Percentiles rank a stretch among this genome's conserved stretches.
These are phyloP conservation scores for Colletotrichum horii DNA, from an alignment of 2,329 filamentous ascomycete species.

Conservation along the genomic window DNA sequence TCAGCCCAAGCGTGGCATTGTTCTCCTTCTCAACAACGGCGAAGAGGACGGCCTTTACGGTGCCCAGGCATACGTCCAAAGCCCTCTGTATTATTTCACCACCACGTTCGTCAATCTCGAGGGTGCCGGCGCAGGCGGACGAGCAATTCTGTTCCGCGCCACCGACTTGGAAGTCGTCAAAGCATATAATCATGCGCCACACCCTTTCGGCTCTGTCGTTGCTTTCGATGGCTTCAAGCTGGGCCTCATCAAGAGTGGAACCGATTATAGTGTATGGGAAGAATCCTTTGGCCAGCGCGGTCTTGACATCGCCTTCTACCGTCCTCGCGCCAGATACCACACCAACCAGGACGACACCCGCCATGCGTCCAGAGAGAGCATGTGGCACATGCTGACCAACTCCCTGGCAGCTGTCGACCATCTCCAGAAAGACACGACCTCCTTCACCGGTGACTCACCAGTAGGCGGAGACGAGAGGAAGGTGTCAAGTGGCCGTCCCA, in stretches of 20 bases:
- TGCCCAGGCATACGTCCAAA: constrained; percentile 82
- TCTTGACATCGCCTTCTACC: constrained; percentile 90
- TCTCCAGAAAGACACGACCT: constrained; percentile 71
- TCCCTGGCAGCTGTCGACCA: constrained; percentile 76
- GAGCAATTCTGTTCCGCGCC: constrained; percentile 85
- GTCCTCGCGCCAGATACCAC: constrained; percentile 86
- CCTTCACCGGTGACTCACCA: constrained; percentile 65
- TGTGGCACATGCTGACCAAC: constrained; percentile 96
- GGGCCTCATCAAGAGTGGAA: constrained; percentile 81
- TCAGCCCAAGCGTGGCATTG: constrained; percentile 78
- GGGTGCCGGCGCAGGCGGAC: constrained; percentile 89
- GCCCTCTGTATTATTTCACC: constrained; percentile 79
- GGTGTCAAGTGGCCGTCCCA: constrained; percentile 69
- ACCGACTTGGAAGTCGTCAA: constrained; percentile 86
- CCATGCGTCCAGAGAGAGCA: constrained; percentile 71
- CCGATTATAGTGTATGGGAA: constrained; percentile 87
- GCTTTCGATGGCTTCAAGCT: constrained; percentile 83
- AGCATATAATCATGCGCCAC: constrained; percentile 72
- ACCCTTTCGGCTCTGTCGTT: constrained; percentile 86
- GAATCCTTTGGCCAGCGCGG: constrained; percentile 78
- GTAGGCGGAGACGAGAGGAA: constrained; percentile 62
- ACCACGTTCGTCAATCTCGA: constrained; percentile 95
- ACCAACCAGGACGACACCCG: constrained; percentile 85
- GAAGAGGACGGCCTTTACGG: constrained; percentile 94
- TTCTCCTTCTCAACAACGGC: constrained; percentile 90